Conservation (phyloP, 768 basidiomycete species). For the Nidularia sp. region DNA sequence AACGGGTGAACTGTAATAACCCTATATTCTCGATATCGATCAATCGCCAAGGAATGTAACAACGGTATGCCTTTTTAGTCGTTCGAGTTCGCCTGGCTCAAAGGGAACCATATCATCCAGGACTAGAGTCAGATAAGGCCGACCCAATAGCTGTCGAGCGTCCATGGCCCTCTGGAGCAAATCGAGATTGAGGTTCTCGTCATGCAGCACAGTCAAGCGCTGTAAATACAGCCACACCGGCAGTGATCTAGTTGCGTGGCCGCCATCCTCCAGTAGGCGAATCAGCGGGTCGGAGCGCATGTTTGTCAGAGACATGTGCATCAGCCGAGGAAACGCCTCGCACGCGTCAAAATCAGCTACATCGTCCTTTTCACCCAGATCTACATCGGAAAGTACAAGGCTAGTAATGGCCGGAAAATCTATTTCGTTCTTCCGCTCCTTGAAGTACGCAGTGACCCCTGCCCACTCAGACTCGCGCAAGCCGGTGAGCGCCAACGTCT, state of each 20-base stretch:
- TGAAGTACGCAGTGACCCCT: neutral
- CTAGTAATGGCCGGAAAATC: neutral
- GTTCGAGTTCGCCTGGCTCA: no score
- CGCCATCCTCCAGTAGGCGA: neutral
- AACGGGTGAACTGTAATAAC: no score
- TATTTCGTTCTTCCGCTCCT: neutral
- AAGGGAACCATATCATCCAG: neutral
- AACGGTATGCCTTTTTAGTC: no score
- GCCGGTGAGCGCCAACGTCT: slow-evolving; percentile 8
- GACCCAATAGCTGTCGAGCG: neutral
- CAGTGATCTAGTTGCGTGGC: neutral
- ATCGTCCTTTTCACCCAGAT: neutral
- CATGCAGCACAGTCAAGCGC: neutral
- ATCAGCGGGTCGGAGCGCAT: neutral
- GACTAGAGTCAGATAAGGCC: neutral
- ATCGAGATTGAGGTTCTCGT: neutral
- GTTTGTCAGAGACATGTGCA: neutral
- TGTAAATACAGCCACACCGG: slow-evolving; percentile 1
- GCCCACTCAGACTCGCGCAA: slow-evolving; percentile 11
- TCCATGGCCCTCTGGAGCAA: neutral
- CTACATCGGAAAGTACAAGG: neutral
- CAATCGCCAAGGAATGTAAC: no score
- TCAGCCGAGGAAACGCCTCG: neutral
- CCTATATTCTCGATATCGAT: no score
- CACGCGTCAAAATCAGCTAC: neutral